Conservation (phyloP, 768 basidiomycete genomes). For the Pilatotrama ljubarskyi region DNA sequence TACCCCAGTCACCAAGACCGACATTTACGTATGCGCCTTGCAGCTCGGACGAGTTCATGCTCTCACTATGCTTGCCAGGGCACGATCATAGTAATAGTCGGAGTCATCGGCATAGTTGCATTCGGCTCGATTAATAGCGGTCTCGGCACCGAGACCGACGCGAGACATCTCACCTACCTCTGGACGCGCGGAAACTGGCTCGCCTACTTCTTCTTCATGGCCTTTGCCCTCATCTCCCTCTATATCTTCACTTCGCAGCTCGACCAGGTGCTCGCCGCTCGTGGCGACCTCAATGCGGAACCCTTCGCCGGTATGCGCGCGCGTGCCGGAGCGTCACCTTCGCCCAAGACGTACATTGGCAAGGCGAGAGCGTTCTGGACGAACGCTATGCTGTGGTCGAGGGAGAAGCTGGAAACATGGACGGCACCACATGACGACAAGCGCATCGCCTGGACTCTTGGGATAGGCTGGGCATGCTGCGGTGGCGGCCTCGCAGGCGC, state of each 20-base stretch:
- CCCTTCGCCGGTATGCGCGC: slow-evolving; percentile 48
- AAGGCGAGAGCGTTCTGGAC: slow-evolving; percentile 44
- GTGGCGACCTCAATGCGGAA: slow-evolving; percentile 65
- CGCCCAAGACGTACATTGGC: slow-evolving; percentile 31
- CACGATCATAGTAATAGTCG: slow-evolving; percentile 77
- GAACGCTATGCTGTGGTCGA: slow-evolving; percentile 51
- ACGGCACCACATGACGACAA: slow-evolving; percentile 81
- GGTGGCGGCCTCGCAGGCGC: slow-evolving; percentile 90
- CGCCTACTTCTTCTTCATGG: slow-evolving; percentile 83
- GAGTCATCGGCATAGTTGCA: slow-evolving; percentile 85
- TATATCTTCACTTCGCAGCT: slow-evolving; percentile 72
- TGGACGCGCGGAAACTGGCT: slow-evolving; percentile 92
- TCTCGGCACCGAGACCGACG: slow-evolving; percentile 70
- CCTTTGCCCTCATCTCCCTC: slow-evolving; percentile 61
- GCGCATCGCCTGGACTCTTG: slow-evolving; percentile 85
- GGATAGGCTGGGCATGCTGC: slow-evolving; percentile 91
- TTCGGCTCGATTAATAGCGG: slow-evolving; percentile 86
- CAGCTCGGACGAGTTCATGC: neutral
- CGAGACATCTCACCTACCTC: slow-evolving; percentile 72
- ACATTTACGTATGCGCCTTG: slow-evolving; percentile 65
- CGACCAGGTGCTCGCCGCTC: slow-evolving; percentile 67
- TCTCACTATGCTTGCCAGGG: slow-evolving; percentile 47
- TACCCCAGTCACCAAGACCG: slow-evolving; percentile 79
- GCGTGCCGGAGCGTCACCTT: slow-evolving; percentile 24
- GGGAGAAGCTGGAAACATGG: slow-evolving; percentile 69